phyloP scores from a whole-genome alignment of 352 stramenopile genomes.

The Phytopythium litorale region DNA sequence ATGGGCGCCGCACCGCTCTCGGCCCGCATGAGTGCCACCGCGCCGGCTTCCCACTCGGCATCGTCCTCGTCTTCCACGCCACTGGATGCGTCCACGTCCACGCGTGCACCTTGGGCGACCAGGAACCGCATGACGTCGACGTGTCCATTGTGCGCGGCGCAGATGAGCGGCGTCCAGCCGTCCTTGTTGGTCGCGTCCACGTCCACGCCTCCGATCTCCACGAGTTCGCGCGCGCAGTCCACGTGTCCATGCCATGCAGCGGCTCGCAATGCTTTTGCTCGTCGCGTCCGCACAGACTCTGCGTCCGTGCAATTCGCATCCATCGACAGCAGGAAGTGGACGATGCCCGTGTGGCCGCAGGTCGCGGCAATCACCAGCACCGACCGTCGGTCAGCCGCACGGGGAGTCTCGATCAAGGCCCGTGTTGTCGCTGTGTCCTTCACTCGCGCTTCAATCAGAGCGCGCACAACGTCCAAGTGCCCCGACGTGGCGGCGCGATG shows the following conservation, averaged over 20 bases:
- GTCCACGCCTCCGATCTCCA: constrained; percentile 7
- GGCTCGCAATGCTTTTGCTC: constrained; percentile 13
- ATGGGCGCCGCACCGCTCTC: constrained; percentile 5
- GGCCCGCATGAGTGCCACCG: constrained; percentile 5
- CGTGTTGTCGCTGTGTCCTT: not conserved
- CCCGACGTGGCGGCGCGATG: not conserved
- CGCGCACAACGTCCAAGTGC: not conserved
- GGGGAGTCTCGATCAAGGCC: not conserved
- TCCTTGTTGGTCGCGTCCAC: constrained; percentile 8
- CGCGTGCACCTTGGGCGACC: not conserved
- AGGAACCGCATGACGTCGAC: constrained; percentile 3
- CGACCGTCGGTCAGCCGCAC: not conserved
- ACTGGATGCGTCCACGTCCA: not conserved
- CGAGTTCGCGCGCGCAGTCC: constrained; percentile 8
- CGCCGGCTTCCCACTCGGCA: not conserved
- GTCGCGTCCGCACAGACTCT: constrained; percentile 1
- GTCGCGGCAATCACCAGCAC: constrained; percentile 3
- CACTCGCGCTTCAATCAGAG: not conserved
- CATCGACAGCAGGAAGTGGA: not conserved
- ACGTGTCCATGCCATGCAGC: constrained; percentile 17
- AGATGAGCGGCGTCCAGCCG: constrained; percentile 9
- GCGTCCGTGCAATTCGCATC: not conserved
- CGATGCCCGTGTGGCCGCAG: not conserved
- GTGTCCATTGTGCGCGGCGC: constrained; percentile 1
- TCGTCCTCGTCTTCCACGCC: constrained; percentile 2